Evolutionary conservation across 2,329 filamentous ascomycete genomes (phyloP), one percentile per base, ranked within the genome.

Genomic region (Bipolaris cookei): DNA sequence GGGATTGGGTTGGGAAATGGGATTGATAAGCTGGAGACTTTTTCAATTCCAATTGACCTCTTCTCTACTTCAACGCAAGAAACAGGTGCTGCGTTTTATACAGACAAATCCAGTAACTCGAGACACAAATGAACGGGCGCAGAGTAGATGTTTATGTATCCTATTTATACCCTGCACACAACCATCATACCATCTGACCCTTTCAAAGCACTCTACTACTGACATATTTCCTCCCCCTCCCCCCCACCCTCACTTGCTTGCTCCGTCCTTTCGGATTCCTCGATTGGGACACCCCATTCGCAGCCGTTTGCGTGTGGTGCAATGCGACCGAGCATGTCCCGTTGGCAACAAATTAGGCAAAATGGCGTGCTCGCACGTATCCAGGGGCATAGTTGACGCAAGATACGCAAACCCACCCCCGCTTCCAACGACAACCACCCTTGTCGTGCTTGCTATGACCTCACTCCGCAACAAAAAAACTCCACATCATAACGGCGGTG

Each of bases 331-430:
- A 16, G 43, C 18, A 21, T 11, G 5, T 14, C 32, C 54, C 59
- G 65, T 64, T 70, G 67, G 65, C 55, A 64, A 71, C 70, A 58
- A 37, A 38, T 56, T 71, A 67, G 66, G 56, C 38, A 37, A 37
- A 56, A 73, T 73, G 67, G 69, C 70, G 70, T 73, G 70, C 69
- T 72, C 63, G 55, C 34, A 35, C 55, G 49, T 28, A 54, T 50
- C 18, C 25, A 16, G 23, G 41, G 34, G 32, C 18, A 21, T 11
- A 5, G 51, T 54, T 58, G 55, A 56, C 49, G 54, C 49, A 53
- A 56, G 50, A 39, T 7, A 21, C 4, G 16, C 18, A 18, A 16
- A 23, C 45, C 45, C 48, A 14, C 13, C 55, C 44, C 44, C 50
- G 49, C 35, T 48, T 25, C 21, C 28, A 20, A 28, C 23, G 5